Evolutionary conservation across 2,329 filamentous ascomycete genomes (phyloP).

Genomic region (Botrytis cinerea): DNA sequence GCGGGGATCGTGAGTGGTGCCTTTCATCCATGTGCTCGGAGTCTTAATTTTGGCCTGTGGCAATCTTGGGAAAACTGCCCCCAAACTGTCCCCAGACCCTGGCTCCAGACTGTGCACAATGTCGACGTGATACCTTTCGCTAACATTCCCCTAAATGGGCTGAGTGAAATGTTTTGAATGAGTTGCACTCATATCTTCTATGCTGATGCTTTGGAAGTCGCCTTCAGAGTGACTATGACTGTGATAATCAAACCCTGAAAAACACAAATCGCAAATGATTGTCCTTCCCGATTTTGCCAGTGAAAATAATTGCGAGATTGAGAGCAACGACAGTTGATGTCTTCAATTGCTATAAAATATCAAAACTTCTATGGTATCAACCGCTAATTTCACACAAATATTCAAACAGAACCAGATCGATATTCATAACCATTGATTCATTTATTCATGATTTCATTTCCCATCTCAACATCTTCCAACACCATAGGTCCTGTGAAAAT

Average conservation of each 20-base stretch:
- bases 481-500: constrained; percentile 23
- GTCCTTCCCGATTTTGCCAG: neutral
- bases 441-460: constrained; percentile 18
- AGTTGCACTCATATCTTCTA: neutral
- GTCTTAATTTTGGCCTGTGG: neutral
- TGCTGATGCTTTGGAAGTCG: neutral
- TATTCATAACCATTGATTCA: constrained; percentile 9
- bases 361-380: neutral
- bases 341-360: neutral
- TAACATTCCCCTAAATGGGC: neutral
- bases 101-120: neutral
- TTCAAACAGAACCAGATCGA: neutral
- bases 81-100: neutral
- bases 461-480: constrained; percentile 21
- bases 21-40: neutral
- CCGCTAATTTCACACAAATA: neutral
- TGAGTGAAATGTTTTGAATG: neutral
- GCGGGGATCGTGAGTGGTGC: neutral
- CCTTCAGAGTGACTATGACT: neutral
- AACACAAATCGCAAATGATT: neutral
- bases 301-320: neutral
- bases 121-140: neutral
- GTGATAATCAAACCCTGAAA: neutral
- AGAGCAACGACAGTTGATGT: neutral
- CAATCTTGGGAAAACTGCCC: neutral